Percentiles rank a stretch among this genome's conserved stretches.
phyloP scores from a whole-genome alignment of 2,329 filamentous ascomycete genomes.

The Colletotrichum plurivorum region DNA sequence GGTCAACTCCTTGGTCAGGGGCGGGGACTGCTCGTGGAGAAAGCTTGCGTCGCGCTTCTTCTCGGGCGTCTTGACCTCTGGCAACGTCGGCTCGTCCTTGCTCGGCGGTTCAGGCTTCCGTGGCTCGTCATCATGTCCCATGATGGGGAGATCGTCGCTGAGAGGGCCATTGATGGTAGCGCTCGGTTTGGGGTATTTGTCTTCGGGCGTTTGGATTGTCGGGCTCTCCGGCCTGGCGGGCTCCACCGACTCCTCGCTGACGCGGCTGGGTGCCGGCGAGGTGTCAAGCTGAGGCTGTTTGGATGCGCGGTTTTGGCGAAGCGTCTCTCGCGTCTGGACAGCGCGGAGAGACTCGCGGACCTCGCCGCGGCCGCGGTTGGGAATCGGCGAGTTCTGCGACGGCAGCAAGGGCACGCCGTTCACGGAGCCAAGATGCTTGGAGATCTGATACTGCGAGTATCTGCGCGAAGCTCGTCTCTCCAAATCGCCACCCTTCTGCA shows the following conservation, averaged over 20 bases:
- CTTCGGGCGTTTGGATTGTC: conserved; percentile 73
- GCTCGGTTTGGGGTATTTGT: conserved; percentile 70
- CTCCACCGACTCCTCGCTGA: conserved; percentile 72
- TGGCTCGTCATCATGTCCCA: conserved; percentile 45
- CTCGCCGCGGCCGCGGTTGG: conserved; percentile 85
- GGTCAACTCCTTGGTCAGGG: conserved; percentile 85
- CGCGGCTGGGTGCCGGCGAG: conserved; percentile 71
- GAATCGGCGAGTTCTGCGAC: conserved; percentile 84
- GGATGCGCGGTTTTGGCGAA: conserved; percentile 65
- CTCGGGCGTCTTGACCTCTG: conserved; percentile 56
- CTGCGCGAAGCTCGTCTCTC: conserved; percentile 92
- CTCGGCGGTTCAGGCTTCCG: conserved; percentile 44
- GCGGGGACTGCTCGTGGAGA: conserved; percentile 77
- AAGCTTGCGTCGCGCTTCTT: conserved; percentile 62
- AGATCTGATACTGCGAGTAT: conserved; percentile 97
- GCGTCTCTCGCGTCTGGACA: conserved; percentile 67
- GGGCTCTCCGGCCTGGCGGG: conserved; percentile 56
- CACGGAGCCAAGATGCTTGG: conserved; percentile 88
- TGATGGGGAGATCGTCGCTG: conserved; percentile 60
- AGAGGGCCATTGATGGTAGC: conserved; percentile 73
- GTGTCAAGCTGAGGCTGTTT: conserved; percentile 63
- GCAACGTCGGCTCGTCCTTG: conserved; percentile 42
- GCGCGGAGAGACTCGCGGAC: conserved; percentile 86
- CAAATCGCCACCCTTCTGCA: conserved; percentile 92
- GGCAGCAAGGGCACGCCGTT: conserved; percentile 91